Conservation (phyloP, 768 basidiomycete species). For the Phylloporus scabripes region DNA sequence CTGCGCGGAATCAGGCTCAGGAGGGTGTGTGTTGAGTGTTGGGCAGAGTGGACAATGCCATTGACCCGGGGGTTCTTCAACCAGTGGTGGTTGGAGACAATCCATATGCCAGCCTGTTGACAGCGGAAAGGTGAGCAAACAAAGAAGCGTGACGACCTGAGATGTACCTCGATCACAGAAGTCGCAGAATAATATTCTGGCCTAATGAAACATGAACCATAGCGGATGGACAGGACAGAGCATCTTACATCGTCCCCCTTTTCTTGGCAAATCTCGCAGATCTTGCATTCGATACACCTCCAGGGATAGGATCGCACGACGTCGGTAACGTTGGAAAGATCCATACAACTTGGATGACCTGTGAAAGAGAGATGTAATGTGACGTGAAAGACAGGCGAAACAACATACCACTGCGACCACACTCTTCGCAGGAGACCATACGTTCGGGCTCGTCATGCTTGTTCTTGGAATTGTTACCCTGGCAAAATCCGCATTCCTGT, state of each 20-base stretch:
- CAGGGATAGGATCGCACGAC: slow-evolving; percentile 71
- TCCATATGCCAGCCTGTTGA: slow-evolving; percentile 75
- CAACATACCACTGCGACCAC: slow-evolving; percentile 72
- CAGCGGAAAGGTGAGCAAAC: slow-evolving; percentile 1
- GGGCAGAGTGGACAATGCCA: slow-evolving; percentile 74
- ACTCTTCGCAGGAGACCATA: slow-evolving; percentile 77
- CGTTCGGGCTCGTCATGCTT: slow-evolving; percentile 51
- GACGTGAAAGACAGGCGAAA: not conserved
- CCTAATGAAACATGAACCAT: slow-evolving; percentile 40
- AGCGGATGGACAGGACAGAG: slow-evolving; percentile 8
- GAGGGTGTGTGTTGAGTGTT: slow-evolving; percentile 20
- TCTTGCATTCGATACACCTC: slow-evolving; percentile 91
- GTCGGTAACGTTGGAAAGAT: slow-evolving; percentile 52
- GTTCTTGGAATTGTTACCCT: slow-evolving; percentile 58
- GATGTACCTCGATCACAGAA: slow-evolving; percentile 79
- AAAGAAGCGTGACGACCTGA: slow-evolving; percentile 6
- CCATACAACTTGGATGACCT: slow-evolving; percentile 89
- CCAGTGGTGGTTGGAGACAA: slow-evolving; percentile 69
- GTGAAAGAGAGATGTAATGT: not conserved
- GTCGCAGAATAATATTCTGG: slow-evolving; percentile 85
- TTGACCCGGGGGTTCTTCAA: slow-evolving; percentile 64
- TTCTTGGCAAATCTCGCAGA: slow-evolving; percentile 77
- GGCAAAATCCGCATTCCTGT: slow-evolving; percentile 73
- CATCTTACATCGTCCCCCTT: slow-evolving; percentile 85
- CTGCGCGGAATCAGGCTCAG: slow-evolving; percentile 1